These are phyloP conservation scores for Leptographium radiaticola DNA, from an alignment of 2,329 filamentous ascomycete genomes.

Conservation along the genomic window DNA sequence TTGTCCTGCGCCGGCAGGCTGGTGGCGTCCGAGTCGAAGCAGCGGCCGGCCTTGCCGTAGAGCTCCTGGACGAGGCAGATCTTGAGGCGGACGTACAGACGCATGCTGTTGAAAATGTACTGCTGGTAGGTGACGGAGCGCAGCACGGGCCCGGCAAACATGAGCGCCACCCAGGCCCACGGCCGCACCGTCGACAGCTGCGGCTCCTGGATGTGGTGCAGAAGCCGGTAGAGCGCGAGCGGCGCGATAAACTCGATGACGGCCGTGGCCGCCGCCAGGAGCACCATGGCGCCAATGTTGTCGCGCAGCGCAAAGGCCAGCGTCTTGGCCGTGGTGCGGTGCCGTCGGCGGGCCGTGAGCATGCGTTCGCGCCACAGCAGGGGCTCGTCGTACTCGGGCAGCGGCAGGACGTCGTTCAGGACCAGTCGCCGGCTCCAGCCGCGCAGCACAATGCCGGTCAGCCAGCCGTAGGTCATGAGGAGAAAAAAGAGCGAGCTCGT, in stretches of 20 bases:
- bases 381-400: constrained; percentile 44
- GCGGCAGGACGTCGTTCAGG: constrained; percentile 31
- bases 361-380: constrained; percentile 31
- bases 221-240: constrained; percentile 38
- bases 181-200: constrained; percentile 30
- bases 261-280: constrained; percentile 25
- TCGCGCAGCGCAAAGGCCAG: constrained; percentile 27
- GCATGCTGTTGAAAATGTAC: constrained; percentile 43
- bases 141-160: constrained; percentile 36
- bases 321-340: constrained; percentile 31
- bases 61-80: constrained; percentile 45
- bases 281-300: constrained; percentile 31
- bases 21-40: constrained; percentile 19
- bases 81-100: constrained; percentile 42
- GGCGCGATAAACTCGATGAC: constrained; percentile 36
- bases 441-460: constrained; percentile 34
- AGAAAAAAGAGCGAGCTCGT: constrained; percentile 34
- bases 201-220: constrained; percentile 36
- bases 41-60: constrained; percentile 32
- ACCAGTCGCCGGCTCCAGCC: constrained; percentile 30
- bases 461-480: constrained; percentile 37
- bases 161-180: constrained; percentile 28
- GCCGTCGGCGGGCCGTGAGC: constrained; percentile 27
- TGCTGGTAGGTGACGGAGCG: constrained; percentile 40
- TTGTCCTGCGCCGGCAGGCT: constrained; percentile 47